Percentiles rank a stretch among this genome's conserved stretches.
These are phyloP conservation scores for Debaryomycetaceae sp. DNA, from an alignment of 1,139 yeast genomes.

Conservation along the genomic window DNA sequence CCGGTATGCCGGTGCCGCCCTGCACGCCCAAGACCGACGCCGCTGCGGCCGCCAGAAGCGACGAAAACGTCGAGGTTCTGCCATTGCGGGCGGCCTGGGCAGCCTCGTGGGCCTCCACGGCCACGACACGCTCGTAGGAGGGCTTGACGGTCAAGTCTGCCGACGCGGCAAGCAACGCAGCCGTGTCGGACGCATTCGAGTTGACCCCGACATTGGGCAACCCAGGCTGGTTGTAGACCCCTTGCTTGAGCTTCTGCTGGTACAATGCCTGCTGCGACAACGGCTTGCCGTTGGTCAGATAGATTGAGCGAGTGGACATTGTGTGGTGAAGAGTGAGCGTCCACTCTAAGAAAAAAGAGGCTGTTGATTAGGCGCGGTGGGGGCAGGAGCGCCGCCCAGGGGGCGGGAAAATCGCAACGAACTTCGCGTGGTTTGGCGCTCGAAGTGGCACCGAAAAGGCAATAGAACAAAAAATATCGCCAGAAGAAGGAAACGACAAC, in stretches of 20 bases:
- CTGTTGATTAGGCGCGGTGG: too few relatives aligned
- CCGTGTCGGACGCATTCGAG: conserved; percentile 66
- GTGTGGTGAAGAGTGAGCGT: too few relatives aligned
- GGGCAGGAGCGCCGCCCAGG: too few relatives aligned
- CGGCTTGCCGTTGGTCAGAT: conserved; percentile 66
- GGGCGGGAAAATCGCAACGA: too few relatives aligned
- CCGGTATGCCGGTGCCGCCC: conserved; percentile 42
- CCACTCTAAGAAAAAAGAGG: too few relatives aligned
- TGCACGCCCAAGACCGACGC: conserved; percentile 41
- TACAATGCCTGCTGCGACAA: conserved; percentile 72
- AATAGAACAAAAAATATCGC: too few relatives aligned
- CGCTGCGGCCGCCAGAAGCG: conserved; percentile 39
- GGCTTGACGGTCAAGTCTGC: conserved; percentile 62
- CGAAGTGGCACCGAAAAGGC: too few relatives aligned
- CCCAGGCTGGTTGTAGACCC: conserved; percentile 69
- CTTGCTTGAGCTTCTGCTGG: conserved; percentile 73
- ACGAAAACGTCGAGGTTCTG: conserved; percentile 38
- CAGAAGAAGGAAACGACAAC: too few relatives aligned
- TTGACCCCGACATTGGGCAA: conserved; percentile 67
- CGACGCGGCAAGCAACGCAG: conserved; percentile 69
- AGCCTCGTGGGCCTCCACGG: conserved; percentile 65
- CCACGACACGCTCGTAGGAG: conserved; percentile 55
- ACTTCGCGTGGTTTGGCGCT: too few relatives aligned
- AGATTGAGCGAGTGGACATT: conserved; percentile 44
- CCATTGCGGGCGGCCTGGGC: conserved; percentile 53